A percentile compares a stretch with the other conserved stretches of the same genome.
phyloP scores from a whole-genome alignment of 2,329 filamentous ascomycete species.

The Fusarium torulosum region DNA sequence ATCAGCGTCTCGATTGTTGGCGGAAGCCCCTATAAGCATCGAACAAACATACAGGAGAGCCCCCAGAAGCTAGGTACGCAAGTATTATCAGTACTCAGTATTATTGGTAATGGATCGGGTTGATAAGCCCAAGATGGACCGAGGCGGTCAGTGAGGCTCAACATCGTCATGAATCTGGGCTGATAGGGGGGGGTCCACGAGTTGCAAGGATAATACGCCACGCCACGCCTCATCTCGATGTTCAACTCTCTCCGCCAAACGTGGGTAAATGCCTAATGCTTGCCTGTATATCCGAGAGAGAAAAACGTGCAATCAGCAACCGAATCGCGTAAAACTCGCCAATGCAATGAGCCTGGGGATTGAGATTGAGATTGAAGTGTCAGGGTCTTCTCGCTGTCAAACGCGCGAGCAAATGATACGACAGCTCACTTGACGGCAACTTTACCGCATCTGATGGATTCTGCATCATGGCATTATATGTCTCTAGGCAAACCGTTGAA shows the following conservation, averaged over 20 bases:
- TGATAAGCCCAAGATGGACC: slow-evolving; percentile 15
- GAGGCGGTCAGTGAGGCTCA: slow-evolving; percentile 40
- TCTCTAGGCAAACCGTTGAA: slow-evolving; percentile 12
- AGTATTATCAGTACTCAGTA: neutral
- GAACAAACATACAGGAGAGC: slow-evolving; percentile 12
- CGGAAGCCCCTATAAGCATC: neutral
- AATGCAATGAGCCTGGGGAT: neutral
- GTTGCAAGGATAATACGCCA: slow-evolving; percentile 18
- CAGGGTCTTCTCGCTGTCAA: neutral
- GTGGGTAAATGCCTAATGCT: slow-evolving; percentile 14
- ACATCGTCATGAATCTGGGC: slow-evolving; percentile 34
- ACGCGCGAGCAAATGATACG: neutral
- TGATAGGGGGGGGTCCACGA: slow-evolving; percentile 27
- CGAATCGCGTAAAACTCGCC: slow-evolving; percentile 8
- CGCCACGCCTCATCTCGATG: slow-evolving; percentile 22
- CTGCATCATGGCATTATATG: slow-evolving; percentile 17
- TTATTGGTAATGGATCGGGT: slow-evolving; percentile 24
- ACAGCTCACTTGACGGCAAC: slow-evolving; percentile 11
- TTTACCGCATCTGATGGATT: slow-evolving; percentile 6
- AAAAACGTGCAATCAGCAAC: slow-evolving; percentile 7
- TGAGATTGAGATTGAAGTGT: neutral
- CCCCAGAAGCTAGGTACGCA: slow-evolving; percentile 2
- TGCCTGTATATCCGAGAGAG: slow-evolving; percentile 20
- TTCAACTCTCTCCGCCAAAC: slow-evolving; percentile 10
- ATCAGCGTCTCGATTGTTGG: neutral